phyloP scores from a whole-genome alignment of 2,329 filamentous ascomycete genomes.

The Chalara sp. region DNA sequence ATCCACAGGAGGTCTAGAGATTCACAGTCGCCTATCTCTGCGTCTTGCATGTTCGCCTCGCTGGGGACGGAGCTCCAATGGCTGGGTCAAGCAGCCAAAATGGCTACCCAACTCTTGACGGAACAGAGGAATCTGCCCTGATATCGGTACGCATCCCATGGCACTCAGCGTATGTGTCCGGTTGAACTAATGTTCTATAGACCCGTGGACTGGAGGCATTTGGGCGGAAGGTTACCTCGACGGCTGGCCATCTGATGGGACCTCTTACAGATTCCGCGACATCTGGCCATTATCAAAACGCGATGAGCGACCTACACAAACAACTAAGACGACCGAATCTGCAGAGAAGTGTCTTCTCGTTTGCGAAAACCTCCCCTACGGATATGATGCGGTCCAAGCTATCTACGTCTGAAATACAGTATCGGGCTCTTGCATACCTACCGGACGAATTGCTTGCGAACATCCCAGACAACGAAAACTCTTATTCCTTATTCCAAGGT shows the following conservation, averaged over 20 bases:
- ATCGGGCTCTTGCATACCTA: slow-evolving; percentile 80
- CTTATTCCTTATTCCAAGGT: slow-evolving; percentile 92
- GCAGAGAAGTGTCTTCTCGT: slow-evolving; percentile 85
- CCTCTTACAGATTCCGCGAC: slow-evolving; percentile 50
- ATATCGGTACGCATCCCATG: slow-evolving; percentile 25
- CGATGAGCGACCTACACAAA: slow-evolving; percentile 83
- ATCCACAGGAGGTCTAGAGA: too few species aligned
- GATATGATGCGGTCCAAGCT: slow-evolving; percentile 89
- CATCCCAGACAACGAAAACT: slow-evolving; percentile 78
- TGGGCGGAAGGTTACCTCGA: slow-evolving; percentile 88
- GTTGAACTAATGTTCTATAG: slow-evolving; percentile 35
- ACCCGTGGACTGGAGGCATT: slow-evolving; percentile 87
- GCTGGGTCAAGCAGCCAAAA: slow-evolving; percentile 27
- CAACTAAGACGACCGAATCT: slow-evolving; percentile 78
- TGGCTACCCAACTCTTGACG: slow-evolving; percentile 24
- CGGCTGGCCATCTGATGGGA: slow-evolving; percentile 82
- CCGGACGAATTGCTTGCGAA: slow-evolving; percentile 85
- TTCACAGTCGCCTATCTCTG: too few species aligned
- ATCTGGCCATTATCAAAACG: slow-evolving; percentile 70
- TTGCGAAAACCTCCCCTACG: slow-evolving; percentile 85
- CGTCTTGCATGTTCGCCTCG: too few species aligned
- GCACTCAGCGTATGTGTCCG: slow-evolving; percentile 1
- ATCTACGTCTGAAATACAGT: slow-evolving; percentile 87
- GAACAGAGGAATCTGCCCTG: slow-evolving; percentile 24
- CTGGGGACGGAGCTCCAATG: slow-evolving; percentile 15